Evolutionary conservation across 768 basidiomycete genomes (phyloP).

Genomic region (Mycena capillaripes): DNA sequence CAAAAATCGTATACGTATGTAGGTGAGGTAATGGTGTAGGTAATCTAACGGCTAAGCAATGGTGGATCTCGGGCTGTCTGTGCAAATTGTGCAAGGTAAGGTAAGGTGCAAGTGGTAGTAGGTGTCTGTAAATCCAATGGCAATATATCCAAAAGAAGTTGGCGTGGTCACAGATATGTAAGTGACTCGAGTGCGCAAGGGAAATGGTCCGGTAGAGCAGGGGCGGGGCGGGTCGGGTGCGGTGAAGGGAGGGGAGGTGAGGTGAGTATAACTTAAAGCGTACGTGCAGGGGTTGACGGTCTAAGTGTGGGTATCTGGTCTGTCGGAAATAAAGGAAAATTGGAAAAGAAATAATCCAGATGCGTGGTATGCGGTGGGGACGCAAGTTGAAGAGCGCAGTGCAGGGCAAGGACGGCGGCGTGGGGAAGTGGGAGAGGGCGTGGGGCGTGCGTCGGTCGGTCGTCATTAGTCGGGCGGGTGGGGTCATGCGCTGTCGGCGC

Average conservation of each 20-base stretch:
- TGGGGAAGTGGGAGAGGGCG: not conserved
- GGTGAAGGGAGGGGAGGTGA: no score
- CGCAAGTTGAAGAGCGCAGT: not conserved
- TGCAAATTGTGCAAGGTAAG: not conserved
- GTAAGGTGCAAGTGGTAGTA: no score
- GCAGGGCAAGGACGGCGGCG: not conserved
- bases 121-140: no score
- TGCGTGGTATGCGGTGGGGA: not conserved
- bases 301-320: slow-evolving; percentile 4
- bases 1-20: no score
- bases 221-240: no score
- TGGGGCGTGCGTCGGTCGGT: not conserved
- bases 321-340: slow-evolving; percentile 1
- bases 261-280: slow-evolving; percentile 25
- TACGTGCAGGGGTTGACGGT: not conserved
- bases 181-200: not conserved
- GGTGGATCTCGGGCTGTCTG: no score
- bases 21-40: no score
- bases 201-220: no score
- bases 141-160: no score
- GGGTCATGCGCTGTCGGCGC: not conserved
- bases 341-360: slow-evolving; percentile 8
- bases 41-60: no score
- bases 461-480: not conserved
- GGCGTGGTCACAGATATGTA: not conserved